A percentile compares a stretch with the other conserved stretches of the same genome.
These are phyloP conservation scores for Pseudocercospora crystallina DNA, from an alignment of 2,329 filamentous ascomycete species.

Conservation along the genomic window DNA sequence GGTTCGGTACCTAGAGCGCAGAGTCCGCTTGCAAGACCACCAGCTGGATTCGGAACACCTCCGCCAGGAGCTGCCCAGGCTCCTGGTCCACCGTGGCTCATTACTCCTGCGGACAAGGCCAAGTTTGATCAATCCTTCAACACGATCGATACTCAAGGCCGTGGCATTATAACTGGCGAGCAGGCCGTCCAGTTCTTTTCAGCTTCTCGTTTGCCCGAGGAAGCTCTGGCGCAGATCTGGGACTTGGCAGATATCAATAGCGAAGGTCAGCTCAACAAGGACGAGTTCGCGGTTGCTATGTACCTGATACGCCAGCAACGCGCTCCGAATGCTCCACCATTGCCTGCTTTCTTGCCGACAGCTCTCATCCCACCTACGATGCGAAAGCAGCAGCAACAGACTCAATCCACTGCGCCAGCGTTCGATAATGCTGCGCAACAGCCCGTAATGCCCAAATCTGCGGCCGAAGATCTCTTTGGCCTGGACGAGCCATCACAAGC, in stretches of 20 bases:
- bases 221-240: slow-evolving; percentile 91
- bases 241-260: slow-evolving; percentile 93
- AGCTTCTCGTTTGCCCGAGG: slow-evolving; percentile 85
- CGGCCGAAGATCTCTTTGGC: slow-evolving; percentile 90
- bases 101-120: slow-evolving; percentile 78
- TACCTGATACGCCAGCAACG: slow-evolving; percentile 91
- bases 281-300: slow-evolving; percentile 97
- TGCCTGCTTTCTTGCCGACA: slow-evolving; percentile 76
- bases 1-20: slow-evolving; percentile 53
- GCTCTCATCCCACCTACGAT: slow-evolving; percentile 85
- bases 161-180: slow-evolving; percentile 86
- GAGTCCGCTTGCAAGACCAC: slow-evolving; percentile 57
- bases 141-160: slow-evolving; percentile 75
- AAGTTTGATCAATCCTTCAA: slow-evolving; percentile 86
- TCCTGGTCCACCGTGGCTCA: slow-evolving; percentile 72
- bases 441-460: slow-evolving; percentile 65
- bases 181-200: slow-evolving; percentile 93
- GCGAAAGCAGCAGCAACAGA: slow-evolving; percentile 61
- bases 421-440: slow-evolving; percentile 51
- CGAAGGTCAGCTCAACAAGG: slow-evolving; percentile 77
- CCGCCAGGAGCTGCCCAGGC: slow-evolving; percentile 50
- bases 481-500: slow-evolving; percentile 69
- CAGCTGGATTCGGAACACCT: slow-evolving; percentile 46
- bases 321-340: slow-evolving; percentile 63
- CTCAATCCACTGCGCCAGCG: slow-evolving; percentile 52